Base-by-base conservation (phyloP, 306 rosid genomes). In the Argentina anserina region DNA sequence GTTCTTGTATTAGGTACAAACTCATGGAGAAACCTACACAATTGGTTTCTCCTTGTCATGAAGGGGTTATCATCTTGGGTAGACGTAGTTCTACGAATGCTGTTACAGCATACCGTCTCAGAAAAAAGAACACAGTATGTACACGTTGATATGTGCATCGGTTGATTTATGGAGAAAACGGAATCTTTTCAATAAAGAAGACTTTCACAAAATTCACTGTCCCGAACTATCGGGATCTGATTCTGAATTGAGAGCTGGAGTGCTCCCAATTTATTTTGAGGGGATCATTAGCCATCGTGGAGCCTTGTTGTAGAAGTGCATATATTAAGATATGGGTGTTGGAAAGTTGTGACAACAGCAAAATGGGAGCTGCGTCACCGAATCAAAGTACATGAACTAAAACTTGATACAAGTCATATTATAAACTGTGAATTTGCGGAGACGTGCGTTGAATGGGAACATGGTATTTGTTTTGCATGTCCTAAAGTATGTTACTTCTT, bases 401-500 rank as follows among this genome's bases (percentile, higher is more conserved):
- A 1, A 10, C 15, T 15, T 9, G n/a, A n/a, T n/a, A n/a, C 12
- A 11, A 4, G 34, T 11, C 0, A 2, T 2, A 1, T 12, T 0
- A 10, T 41, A 14, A 14, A 0, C 6, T 3, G 6, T 41, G 8
- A 0, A 13, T 46, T 46, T 46, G 0, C 6, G 17, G 0, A 1
- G 52, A 17, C 18, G 4, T 46, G 52, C 17, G 52, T 2, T 15
- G 52, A 46, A 46, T 46, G 52, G 52, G 52, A 46, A n/a, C 52
- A 46, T 46, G 52, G 52, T 7, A 46, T 46, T 3, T 46, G 52
- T 17, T 15, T 46, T 6, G n/a, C 20, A 17, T 46, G 18, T 4
- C 4, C 7, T 17, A 2, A 46, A 14, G 5, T 9, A 45, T 46
- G n/a, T 46, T 4, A 46, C 52, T 46, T 46, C 5, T 46, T 46